Base-by-base conservation (phyloP, 2,329 filamentous ascomycete genomes). In the Colletotrichum sp. region DNA sequence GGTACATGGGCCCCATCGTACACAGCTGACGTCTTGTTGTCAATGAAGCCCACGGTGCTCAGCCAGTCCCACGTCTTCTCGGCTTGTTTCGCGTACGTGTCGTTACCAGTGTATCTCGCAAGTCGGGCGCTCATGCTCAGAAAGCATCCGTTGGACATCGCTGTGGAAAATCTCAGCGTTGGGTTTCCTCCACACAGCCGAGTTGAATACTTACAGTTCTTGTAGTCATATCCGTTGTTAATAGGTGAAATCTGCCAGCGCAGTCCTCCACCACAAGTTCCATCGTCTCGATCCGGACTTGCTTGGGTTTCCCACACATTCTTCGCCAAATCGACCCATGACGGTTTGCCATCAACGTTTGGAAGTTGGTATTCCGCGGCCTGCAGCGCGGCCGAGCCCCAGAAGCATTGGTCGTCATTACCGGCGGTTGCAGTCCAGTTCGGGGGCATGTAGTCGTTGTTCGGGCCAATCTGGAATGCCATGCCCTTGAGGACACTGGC, bases 171-270 rank as follows among this genome's bases (percentile, higher is more conserved):
- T 26, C 8, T 43, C 21, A 28, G 56, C 48, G 13, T 7, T 52
- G 7, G 14, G 36, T 5, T 10, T 13, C 7, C n/a, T 13, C 9
- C 14, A 6, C 1, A 2, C 21, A 36, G 13, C 18, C 2, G 24
- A 7, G 21, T 9, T 24, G 26, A 13, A 24, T 14, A 56, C 71
- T 69, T 55, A 80, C 82, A 84, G 76, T 90, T 90, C 79, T 90
- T 95, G 87, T 94, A 94, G 77, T 90, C 87, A 82, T 92, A 95
- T 4, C 93, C 93, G 34, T 83, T 86, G 79, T 94, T 93, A 79
- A 90, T 89, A 0, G 86, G 83, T 79, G 89, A 91, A 58, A 94
- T 91, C 83, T 94, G 92, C 92, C 92, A 94, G 75, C 91, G 89
- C 73, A 94, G 82, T 3, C 92, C 93, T 68, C 92, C 92, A 24